A percentile compares a stretch with the other conserved stretches of the same genome.
Conservation (phyloP, 495 filamentous ascomycete species). For the Umbilicaria muhlenbergii region DNA sequence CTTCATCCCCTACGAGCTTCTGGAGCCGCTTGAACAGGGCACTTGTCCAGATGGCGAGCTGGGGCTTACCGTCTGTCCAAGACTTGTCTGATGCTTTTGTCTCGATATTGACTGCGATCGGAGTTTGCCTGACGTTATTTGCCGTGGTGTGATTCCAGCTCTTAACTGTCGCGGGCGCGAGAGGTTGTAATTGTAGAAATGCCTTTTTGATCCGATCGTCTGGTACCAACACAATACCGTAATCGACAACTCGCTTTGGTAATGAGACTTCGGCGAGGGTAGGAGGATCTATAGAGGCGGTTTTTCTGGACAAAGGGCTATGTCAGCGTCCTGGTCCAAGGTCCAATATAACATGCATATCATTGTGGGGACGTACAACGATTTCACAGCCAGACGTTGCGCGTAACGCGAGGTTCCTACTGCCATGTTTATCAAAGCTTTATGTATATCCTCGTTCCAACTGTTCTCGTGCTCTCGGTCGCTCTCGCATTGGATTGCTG, state of each 20-base stretch:
- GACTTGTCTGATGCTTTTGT: constrained; percentile 11
- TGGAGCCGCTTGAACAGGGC: constrained; percentile 3
- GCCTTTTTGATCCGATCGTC: constrained; percentile 5
- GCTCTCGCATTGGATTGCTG: no score
- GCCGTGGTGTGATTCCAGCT: constrained; percentile 8
- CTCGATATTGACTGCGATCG: constrained; percentile 11
- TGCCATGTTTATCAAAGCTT: no score
- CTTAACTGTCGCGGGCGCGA: constrained; percentile 4
- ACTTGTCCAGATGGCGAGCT: constrained; percentile 12
- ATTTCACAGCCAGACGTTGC: no score
- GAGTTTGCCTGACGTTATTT: constrained; percentile 1
- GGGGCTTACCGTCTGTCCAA: constrained; percentile 12
- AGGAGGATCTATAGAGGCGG: neutral
- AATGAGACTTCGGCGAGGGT: constrained; percentile 3
- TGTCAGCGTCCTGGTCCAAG: no score
- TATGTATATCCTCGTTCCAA: no score
- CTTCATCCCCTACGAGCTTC: neutral
- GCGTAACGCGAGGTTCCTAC: no score
- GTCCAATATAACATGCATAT: no score
- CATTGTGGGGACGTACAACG: no score
- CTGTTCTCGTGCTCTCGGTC: no score
- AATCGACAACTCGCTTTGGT: constrained; percentile 8
- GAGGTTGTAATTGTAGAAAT: constrained; percentile 4
- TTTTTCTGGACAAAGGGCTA: no score
- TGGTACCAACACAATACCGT: constrained; percentile 8